Evolutionary conservation across 2,329 filamentous ascomycete genomes (phyloP).

Genomic region (Zasmidium cellare): DNA sequence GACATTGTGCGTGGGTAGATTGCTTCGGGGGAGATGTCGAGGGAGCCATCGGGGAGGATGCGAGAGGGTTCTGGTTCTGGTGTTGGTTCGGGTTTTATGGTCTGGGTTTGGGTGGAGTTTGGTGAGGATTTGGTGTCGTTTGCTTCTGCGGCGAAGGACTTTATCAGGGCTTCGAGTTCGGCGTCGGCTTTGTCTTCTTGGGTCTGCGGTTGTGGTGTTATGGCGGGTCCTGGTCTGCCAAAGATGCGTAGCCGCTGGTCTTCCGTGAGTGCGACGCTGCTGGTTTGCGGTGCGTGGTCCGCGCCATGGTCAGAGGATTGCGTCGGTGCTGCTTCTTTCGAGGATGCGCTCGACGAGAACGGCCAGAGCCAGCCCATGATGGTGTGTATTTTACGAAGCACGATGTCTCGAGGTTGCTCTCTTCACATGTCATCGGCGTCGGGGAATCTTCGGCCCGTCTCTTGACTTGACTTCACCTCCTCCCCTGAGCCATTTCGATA

Average conservation of each 20-base stretch:
- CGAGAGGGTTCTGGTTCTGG: constrained; percentile 19
- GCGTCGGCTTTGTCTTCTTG: constrained; percentile 50
- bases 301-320: not conserved
- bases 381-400: not conserved
- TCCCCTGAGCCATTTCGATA: not conserved
- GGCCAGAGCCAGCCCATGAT: constrained; percentile 33
- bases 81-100: constrained; percentile 13
- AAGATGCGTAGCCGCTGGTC: constrained; percentile 34
- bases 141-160: constrained; percentile 42
- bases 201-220: constrained; percentile 23
- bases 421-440: constrained; percentile 11
- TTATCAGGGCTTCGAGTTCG: constrained; percentile 56
- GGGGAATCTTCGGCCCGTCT: not conserved
- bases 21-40: constrained; percentile 55
- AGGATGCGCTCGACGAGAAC: constrained; percentile 14
- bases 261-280: constrained; percentile 26
- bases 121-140: constrained; percentile 11
- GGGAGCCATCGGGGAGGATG: constrained; percentile 28
- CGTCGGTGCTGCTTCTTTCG: not conserved
- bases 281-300: not conserved
- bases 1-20: constrained; percentile 81
- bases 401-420: not conserved
- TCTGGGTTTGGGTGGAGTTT: constrained; percentile 21
- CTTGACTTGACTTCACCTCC: not conserved
- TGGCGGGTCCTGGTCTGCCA: constrained; percentile 21